Evolutionary conservation across 1,139 yeast species (phyloP).

Genomic region (Citeromyces hawaiiensis): DNA sequence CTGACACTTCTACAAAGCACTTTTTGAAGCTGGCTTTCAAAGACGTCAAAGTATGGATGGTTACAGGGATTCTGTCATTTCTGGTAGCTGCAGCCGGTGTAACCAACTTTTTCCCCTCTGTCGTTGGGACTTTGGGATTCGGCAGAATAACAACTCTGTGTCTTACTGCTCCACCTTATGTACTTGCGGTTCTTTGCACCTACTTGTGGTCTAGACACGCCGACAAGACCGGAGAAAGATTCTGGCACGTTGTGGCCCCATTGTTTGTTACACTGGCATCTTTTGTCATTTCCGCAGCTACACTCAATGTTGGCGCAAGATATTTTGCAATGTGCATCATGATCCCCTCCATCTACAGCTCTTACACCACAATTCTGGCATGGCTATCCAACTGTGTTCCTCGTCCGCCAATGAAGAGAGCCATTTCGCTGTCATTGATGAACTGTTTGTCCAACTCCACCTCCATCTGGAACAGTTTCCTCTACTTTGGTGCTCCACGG

Average conservation of each 20-base stretch:
- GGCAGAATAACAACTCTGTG: conserved; percentile 33
- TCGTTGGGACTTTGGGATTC: conserved; percentile 40
- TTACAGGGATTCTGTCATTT: conserved; percentile 8
- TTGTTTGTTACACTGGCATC: conserved; percentile 29
- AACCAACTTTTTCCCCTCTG: conserved; percentile 49
- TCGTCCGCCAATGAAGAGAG: conserved; percentile 28
- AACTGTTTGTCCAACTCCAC: conserved; percentile 8
- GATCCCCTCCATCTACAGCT: conserved; percentile 44
- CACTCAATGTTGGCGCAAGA: conserved; percentile 43
- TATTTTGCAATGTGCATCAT: conserved; percentile 50
- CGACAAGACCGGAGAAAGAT: conserved; percentile 43
- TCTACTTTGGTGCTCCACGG: conserved; percentile 7
- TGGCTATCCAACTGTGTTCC: conserved; percentile 42
- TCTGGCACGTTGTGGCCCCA: conserved; percentile 35
- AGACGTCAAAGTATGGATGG: conserved; percentile 32
- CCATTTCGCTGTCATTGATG: conserved; percentile 7
- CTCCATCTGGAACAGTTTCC: conserved; percentile 7
- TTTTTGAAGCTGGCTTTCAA: conserved; percentile 26
- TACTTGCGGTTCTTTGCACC: conserved; percentile 38
- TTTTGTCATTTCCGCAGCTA: conserved; percentile 40
- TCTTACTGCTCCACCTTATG: conserved; percentile 49
- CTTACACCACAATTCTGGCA: conserved; percentile 39
- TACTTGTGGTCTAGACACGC: conserved; percentile 44
- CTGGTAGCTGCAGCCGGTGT: conserved; percentile 47
- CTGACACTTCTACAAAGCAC: conserved; percentile 20